Evolutionary conservation across 2,329 filamentous ascomycete species (phyloP).

Genomic region (Calonectria fujianensis): DNA sequence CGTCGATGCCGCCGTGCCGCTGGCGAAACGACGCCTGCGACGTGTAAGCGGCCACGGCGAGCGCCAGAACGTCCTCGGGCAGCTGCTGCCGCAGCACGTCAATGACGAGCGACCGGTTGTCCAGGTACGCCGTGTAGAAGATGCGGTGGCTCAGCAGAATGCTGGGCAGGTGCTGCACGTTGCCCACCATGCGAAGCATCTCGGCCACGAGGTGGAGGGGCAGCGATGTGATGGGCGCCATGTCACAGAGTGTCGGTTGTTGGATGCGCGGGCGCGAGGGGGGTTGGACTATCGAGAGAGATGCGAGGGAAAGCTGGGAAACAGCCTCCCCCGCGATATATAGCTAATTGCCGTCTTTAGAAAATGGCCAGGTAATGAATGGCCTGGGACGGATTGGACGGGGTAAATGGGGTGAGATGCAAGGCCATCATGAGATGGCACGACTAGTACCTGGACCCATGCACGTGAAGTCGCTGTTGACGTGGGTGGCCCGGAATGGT

Average conservation of each 20-base stretch:
- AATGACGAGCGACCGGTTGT: conserved; percentile 46
- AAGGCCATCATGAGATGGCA: conserved; percentile 42
- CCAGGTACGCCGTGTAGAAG: conserved; percentile 49
- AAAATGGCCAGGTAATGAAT: not conserved
- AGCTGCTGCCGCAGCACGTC: conserved; percentile 49
- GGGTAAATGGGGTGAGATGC: conserved; percentile 33
- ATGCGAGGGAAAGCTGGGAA: not conserved
- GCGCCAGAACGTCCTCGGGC: conserved; percentile 38
- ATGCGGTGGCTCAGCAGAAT: conserved; percentile 48
- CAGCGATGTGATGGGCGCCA: conserved; percentile 49
- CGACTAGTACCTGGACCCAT: conserved; percentile 42
- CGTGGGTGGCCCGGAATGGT: conserved; percentile 43
- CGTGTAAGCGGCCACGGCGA: conserved; percentile 46
- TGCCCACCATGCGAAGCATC: conserved; percentile 46
- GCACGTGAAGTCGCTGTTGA: conserved; percentile 44
- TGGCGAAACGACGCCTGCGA: conserved; percentile 42
- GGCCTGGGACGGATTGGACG: not conserved
- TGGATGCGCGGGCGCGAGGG: too few species aligned
- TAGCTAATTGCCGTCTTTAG: not conserved
- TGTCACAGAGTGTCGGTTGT: conserved; percentile 17
- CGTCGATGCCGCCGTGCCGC: conserved; percentile 23
- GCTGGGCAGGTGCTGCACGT: conserved; percentile 44
- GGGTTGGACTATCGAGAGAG: not conserved
- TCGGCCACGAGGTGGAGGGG: conserved; percentile 50
- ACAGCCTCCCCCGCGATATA: conserved; percentile 15